Percentiles rank a stretch among this genome's conserved stretches.
These are phyloP conservation scores for Amaranthus cruentus DNA, from an alignment of 148 eudicot genomes.

Conservation along the genomic window DNA sequence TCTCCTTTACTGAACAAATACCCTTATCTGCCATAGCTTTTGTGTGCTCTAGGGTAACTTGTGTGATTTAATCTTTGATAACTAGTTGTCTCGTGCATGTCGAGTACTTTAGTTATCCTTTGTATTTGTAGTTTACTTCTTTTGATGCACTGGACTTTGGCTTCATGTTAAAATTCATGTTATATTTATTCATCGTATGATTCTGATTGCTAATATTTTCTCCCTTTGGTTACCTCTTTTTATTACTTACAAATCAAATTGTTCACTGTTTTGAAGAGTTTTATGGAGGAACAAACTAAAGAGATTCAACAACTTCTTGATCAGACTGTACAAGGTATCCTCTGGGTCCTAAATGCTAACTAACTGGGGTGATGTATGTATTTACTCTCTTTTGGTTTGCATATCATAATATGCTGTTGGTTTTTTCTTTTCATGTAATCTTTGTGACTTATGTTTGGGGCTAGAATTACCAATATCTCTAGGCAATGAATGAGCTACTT, in stretches of 20 bases:
- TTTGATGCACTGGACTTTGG: neutral
- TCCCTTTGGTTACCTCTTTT: neutral
- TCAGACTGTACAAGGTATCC: conserved; percentile 76
- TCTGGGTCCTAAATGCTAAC: neutral
- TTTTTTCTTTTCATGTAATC: neutral
- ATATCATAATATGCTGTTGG: neutral
- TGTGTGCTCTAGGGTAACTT: neutral
- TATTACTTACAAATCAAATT: conserved; percentile 5
- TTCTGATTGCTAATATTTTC: too few species aligned
- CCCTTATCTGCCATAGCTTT: neutral
- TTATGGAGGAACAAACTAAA: conserved; percentile 37
- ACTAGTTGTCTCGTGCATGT: neutral
- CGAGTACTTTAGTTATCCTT: neutral
- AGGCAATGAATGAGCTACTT: neutral
- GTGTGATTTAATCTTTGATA: neutral
- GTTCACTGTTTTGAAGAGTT: conserved; percentile 32
- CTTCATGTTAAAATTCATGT: neutral
- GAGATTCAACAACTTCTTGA: conserved; percentile 59
- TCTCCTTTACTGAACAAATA: neutral
- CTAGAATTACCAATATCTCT: neutral
- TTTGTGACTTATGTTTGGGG: neutral
- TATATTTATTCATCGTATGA: neutral
- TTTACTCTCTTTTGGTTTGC: conserved; percentile 11
- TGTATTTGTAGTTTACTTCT: neutral
- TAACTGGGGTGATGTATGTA: neutral